Evolutionary conservation across 345 rosid species (phyloP), one percentile per base, ranked within the genome.

Genomic region (Geranium rotundifolium): DNA sequence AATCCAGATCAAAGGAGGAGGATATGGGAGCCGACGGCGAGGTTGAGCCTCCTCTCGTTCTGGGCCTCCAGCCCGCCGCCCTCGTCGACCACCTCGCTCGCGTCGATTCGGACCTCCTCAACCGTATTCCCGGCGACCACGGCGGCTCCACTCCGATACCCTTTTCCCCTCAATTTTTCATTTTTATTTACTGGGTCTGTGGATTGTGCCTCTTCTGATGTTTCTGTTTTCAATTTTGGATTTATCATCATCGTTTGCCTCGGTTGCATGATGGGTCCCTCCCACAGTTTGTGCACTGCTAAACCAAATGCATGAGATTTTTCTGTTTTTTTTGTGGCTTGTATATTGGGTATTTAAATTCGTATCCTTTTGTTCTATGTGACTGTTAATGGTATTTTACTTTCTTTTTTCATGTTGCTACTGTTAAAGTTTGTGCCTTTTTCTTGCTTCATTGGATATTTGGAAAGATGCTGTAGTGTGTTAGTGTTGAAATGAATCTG

Each of bases 21-120:
- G 27, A 23, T 23, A 92, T 89, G 98, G 98, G 80, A 69, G 95
- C 77, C 1, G 65, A 57, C 58, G 59, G 50, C 58, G 62, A 62
- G 13, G 63, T 57, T 2, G 64, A 73, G 17, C 63, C 73, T 64
- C 96, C 96, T 31, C 62, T 83, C 50, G 80, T 93, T 23, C 71
- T 93, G 30, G 99, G 99, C 54, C 86, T 93, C 63, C 97, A 87
- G 76, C 96, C 99, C 4, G 89, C 86, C 1, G 97, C 97, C 71
- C 95, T 93, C 67, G 78, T 83, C 58, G 97, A 89, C 73, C 85
- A 87, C 74, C 83, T 88, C 60, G 90, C 95, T 29, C 91, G 75
- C 65, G 89, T 87, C 18, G 95, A 89, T 71, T 63, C 73, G 77
- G 82, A 95, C 66, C 67, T 93, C 67, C 87, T 93, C 67, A 84